Percentiles rank a stretch among this genome's conserved stretches.
These are phyloP conservation scores for Scutellaria minor DNA, from an alignment of 257 asterid species.

Conservation along the genomic window DNA sequence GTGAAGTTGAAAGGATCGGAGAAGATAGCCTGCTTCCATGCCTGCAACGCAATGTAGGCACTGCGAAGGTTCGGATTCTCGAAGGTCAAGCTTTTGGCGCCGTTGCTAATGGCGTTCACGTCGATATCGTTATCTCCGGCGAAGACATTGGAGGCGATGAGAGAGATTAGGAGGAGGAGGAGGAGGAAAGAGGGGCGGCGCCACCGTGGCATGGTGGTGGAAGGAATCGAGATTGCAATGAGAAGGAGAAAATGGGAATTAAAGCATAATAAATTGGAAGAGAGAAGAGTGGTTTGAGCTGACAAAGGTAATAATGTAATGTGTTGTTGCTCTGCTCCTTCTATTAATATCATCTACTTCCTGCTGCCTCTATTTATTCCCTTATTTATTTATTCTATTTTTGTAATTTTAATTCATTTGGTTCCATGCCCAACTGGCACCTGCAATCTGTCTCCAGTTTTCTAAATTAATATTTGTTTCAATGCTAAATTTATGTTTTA, in stretches of 20 bases:
- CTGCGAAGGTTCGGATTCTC: constrained; percentile 52
- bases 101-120: constrained; percentile 19
- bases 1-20: constrained; percentile 67
- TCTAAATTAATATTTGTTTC: not conserved
- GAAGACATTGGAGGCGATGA: constrained; percentile 34
- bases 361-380: constrained; percentile 48
- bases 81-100: constrained; percentile 38
- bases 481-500: not conserved
- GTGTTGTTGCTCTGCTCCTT: constrained; percentile 5
- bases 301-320: constrained; percentile 38
- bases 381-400: constrained; percentile 16
- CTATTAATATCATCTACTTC: constrained; percentile 13
- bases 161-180: constrained; percentile 26
- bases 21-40: constrained; percentile 55
- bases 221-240: constrained; percentile 35
- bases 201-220: constrained; percentile 40
- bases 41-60: constrained; percentile 61
- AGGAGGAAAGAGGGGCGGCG: constrained; percentile 24
- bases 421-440: constrained; percentile 9
- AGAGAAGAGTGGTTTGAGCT: constrained; percentile 34
- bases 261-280: constrained; percentile 44
- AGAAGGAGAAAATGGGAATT: constrained; percentile 22
- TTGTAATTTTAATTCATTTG: not conserved
- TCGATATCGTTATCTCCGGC: constrained; percentile 29
- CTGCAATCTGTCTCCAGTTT: not conserved